Percentiles rank a stretch among this genome's conserved stretches.
phyloP scores from a whole-genome alignment of 2,329 filamentous ascomycete species.

The Paracoccidioides brasiliensis region DNA sequence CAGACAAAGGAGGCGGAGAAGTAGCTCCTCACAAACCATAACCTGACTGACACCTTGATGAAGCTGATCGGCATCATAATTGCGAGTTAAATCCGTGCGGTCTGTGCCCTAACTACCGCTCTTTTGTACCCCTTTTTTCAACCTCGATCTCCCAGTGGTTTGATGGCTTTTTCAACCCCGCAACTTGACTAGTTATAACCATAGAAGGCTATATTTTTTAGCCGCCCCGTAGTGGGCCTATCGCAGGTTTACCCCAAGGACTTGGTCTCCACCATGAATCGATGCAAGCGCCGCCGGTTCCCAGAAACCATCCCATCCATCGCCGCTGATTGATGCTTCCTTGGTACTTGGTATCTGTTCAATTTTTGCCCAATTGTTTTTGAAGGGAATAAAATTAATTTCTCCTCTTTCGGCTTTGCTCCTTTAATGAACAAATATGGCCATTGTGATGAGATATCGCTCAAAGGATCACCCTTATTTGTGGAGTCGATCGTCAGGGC shows the following conservation, averaged over 20 bases:
- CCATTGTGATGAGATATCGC: not conserved
- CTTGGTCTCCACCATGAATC: not conserved
- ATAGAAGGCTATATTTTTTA: not conserved
- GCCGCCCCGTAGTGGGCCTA: not conserved
- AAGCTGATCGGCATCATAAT: not conserved
- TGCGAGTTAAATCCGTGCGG: not conserved
- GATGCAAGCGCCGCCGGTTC: not conserved
- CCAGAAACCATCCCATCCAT: not conserved
- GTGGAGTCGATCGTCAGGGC: conserved; percentile 9
- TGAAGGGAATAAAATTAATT: not conserved
- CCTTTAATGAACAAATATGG: not conserved
- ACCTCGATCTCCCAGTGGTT: not conserved
- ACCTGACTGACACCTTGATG: too few species aligned
- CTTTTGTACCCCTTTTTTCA: not conserved
- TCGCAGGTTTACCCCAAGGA: not conserved
- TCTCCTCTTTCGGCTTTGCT: not conserved
- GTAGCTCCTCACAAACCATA: not conserved
- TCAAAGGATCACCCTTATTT: conserved; percentile 4
- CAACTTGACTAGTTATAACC: not conserved
- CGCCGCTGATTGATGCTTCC: not conserved
- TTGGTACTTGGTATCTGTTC: not conserved
- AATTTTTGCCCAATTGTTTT: not conserved
- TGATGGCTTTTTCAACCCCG: not conserved
- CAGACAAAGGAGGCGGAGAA: not conserved
- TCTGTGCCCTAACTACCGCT: not conserved